Conservation (phyloP, 2,329 filamentous ascomycete species). For the Cladosporium oxysporum region DNA sequence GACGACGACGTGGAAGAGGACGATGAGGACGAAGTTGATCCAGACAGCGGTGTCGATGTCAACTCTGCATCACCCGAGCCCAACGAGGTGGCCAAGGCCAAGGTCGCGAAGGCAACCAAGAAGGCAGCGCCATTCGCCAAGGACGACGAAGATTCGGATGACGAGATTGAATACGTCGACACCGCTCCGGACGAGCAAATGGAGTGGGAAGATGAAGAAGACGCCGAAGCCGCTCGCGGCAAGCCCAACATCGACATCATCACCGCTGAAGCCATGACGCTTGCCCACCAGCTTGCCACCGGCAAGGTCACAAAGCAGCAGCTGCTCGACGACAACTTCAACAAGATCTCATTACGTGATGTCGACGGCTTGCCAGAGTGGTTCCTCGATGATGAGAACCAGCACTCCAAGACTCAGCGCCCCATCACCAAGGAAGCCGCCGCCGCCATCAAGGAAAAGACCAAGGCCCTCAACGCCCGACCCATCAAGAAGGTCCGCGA, state of each 20-base stretch:
- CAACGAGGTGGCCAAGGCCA: constrained; percentile 20
- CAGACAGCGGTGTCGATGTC: constrained; percentile 45
- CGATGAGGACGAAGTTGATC: constrained; percentile 42
- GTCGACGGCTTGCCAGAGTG: constrained; percentile 91
- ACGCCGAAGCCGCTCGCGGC: constrained; percentile 45
- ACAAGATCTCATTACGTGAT: constrained; percentile 88
- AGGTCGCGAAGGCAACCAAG: constrained; percentile 13
- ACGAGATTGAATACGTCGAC: constrained; percentile 34
- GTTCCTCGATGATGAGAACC: constrained; percentile 91
- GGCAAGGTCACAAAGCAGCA: constrained; percentile 79
- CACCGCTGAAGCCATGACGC: constrained; percentile 98
- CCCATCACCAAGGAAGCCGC: constrained; percentile 93
- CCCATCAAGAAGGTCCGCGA: constrained; percentile 99
- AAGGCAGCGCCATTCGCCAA: constrained; percentile 28
- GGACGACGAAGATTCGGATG: constrained; percentile 30
- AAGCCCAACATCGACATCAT: constrained; percentile 91
- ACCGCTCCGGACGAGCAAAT: constrained; percentile 36
- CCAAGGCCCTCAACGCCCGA: constrained; percentile 86
- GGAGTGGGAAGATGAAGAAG: constrained; percentile 40
- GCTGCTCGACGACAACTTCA: constrained; percentile 87
- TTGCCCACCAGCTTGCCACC: constrained; percentile 87
- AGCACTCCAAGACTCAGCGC: constrained; percentile 79
- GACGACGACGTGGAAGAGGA: constrained; percentile 54
- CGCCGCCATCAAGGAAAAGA: constrained; percentile 89
- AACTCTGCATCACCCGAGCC: constrained; percentile 32